phyloP scores from a whole-genome alignment of 495 filamentous ascomycete genomes.

The Podospora fimiseda region DNA sequence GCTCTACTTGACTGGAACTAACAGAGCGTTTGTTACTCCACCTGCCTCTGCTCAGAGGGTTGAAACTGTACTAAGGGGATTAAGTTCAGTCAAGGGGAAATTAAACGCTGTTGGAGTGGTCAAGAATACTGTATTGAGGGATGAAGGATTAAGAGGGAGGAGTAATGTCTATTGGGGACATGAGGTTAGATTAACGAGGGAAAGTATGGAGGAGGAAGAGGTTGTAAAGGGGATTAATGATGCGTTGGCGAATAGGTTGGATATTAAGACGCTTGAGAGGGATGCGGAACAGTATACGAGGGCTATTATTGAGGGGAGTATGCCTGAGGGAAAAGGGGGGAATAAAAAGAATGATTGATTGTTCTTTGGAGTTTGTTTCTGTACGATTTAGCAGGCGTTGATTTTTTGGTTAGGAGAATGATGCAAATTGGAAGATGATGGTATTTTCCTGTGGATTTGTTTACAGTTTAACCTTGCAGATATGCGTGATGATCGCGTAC shows the following conservation, averaged over 20 bases:
- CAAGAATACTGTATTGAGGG: slow-evolving; percentile 48
- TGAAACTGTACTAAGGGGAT: slow-evolving; percentile 32
- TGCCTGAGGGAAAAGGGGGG: slow-evolving; percentile 10
- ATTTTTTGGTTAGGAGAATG: too few species aligned
- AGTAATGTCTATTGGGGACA: slow-evolving; percentile 46
- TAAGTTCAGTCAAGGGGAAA: slow-evolving; percentile 37
- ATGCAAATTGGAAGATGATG: too few species aligned
- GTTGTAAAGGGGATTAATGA: slow-evolving; percentile 52
- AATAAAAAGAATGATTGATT: neutral
- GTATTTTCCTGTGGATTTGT: neutral
- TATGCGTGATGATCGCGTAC: too few species aligned
- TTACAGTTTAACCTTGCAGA: too few species aligned
- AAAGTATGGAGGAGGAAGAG: slow-evolving; percentile 55
- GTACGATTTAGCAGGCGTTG: too few species aligned
- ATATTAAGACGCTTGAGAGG: slow-evolving; percentile 40
- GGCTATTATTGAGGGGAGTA: slow-evolving; percentile 31
- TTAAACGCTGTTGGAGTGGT: slow-evolving; percentile 48
- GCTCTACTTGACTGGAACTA: slow-evolving; percentile 70
- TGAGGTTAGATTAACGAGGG: slow-evolving; percentile 48
- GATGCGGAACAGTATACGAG: slow-evolving; percentile 52
- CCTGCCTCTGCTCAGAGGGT: slow-evolving; percentile 42
- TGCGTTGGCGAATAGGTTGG: slow-evolving; percentile 45
- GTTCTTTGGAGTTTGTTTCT: too few species aligned
- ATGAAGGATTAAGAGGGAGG: slow-evolving; percentile 44
- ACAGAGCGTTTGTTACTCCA: slow-evolving; percentile 50